Base-by-base conservation (phyloP, 2,329 filamentous ascomycete species). In the Metarhizium rileyi region DNA sequence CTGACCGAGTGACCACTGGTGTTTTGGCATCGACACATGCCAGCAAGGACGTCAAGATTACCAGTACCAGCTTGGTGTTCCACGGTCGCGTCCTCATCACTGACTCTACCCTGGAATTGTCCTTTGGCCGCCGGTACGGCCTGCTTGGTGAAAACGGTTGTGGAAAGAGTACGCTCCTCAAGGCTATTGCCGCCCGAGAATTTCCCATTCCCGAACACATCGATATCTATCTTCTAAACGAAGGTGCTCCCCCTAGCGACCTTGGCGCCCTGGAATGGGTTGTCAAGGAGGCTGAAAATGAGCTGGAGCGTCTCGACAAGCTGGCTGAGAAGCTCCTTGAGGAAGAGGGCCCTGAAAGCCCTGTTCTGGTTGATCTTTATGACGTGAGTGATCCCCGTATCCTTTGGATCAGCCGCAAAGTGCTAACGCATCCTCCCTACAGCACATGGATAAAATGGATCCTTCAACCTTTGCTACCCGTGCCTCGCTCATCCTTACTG, bases 401-500 rank as follows among this genome's bases (percentile, higher is more conserved):
- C 10, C 23, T 22, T 16, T 3, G 23, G 8, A 14, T 43, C 5
- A 27, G 23, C 20, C 18, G n/a, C 36, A 30, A 30, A 40, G 44
- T 26, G 44, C 52, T 63, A 48, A 63, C 59, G 28, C 52, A 36
- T 16, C 41, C 25, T 26, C 46, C n/a, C 25, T 28, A 44, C 58
- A 95, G 89, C 90, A 93, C 70, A 95, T 97, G 81, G 93, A 98
- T 73, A 85, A 84, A 71, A 96, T 98, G 91, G 94, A 98, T 63
- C 93, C 93, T 44, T 94, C 90, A 35, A 98, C 94, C 47, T 98
- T 98, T 73, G 77, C 89, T 65, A 95, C 91, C 54, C 89, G 93
- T 66, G 93, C 93, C 53, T 95, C 91, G 50, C 84, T 96, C 58
- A 98, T 98, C 67, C 73, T 98, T 61, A 98, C 93, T 50, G 93